Evolutionary conservation across 176 grass and related monocot species (phyloP), one percentile per base, ranked within the genome.

Genomic region (Canna indica): DNA sequence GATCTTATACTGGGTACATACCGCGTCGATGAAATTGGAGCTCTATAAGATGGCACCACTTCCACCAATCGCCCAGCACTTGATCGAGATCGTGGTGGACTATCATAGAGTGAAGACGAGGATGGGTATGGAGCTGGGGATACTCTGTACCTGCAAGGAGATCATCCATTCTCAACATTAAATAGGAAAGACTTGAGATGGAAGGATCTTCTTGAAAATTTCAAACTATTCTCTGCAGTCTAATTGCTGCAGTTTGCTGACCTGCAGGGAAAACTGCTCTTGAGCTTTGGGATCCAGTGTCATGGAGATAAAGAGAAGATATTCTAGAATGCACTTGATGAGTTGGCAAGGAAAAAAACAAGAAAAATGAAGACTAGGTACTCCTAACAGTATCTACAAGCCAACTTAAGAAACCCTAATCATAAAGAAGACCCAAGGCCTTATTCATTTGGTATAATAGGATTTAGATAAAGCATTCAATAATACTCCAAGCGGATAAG

Each of bases 11-110:
- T 38, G 10, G 25, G 36, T 36, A 17, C 20, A 42, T 87, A 87
- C n/a, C 68, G 79, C 50, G 61, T 33, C 63, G 76, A n/a, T 26
- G 79, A 70, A 47, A 71, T 63, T 76, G 67, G 75, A 79, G 70
- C 83, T 74, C 76, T 82, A 35, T 71, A 71, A 20, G 73, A 63
- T 73, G 45, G 28, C 62, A 62, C 30, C 77, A 78, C 77, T 79
- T 81, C 78, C 34, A 34, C 54, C 59, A 76, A 67, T 80, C 76
- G 84, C 64, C 75, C 76, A 32, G 39, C 33, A 48, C 75, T 64
- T 53, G 59, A 77, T 56, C 29, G 75, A 2, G 64, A 68, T 57
- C 65, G 78, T 39, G 34, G 34, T 24, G 34, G 34, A 65, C 33
- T 36, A 38, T 38, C 62, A 38, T 38, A 38, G 20, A 63, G 28